phyloP scores from a whole-genome alignment of 2,329 filamentous ascomycete genomes.

The Allantophomopsis cytisporea region DNA sequence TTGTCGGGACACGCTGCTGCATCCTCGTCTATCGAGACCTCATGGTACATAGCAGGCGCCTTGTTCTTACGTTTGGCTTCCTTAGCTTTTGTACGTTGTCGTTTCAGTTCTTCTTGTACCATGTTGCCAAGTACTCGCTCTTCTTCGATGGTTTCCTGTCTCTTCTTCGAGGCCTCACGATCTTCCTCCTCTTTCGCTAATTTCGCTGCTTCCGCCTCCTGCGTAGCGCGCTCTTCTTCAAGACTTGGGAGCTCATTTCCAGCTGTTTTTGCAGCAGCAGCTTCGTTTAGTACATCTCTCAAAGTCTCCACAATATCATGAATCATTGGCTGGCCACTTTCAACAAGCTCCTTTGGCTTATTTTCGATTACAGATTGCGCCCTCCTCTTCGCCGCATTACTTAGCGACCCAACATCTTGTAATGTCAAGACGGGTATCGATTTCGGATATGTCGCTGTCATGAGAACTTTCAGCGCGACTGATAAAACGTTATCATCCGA shows the following conservation, averaged over 20 bases:
- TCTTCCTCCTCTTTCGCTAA: conserved; percentile 35
- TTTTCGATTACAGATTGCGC: conserved; percentile 51
- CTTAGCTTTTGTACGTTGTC: conserved; percentile 49
- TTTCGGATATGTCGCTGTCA: conserved; percentile 87
- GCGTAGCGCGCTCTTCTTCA: conserved; percentile 75
- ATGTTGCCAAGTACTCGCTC: conserved; percentile 56
- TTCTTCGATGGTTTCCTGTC: conserved; percentile 50
- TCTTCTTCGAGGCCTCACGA: conserved; percentile 28
- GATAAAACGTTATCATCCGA: conserved; percentile 59
- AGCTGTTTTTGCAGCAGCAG: conserved; percentile 62
- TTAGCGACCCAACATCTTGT: conserved; percentile 49
- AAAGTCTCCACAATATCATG: conserved; percentile 35
- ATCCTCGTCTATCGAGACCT: conserved; percentile 22
- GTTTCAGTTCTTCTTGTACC: conserved; percentile 58
- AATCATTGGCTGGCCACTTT: conserved; percentile 33
- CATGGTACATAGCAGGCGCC: conserved; percentile 19
- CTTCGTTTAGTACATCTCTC: conserved; percentile 68
- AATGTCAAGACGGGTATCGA: conserved; percentile 61
- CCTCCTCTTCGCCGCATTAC: conserved; percentile 57
- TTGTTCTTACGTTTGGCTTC: conserved; percentile 50
- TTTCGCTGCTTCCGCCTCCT: conserved; percentile 58
- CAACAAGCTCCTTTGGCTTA: conserved; percentile 36
- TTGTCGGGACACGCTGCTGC: conserved; percentile 17
- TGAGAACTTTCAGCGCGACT: conserved; percentile 60
- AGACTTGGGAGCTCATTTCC: conserved; percentile 71